Evolutionary conservation across 148 eudicot genomes (phyloP), one percentile per base, ranked within the genome.

Genomic region (Fagopyrum homotropicum): DNA sequence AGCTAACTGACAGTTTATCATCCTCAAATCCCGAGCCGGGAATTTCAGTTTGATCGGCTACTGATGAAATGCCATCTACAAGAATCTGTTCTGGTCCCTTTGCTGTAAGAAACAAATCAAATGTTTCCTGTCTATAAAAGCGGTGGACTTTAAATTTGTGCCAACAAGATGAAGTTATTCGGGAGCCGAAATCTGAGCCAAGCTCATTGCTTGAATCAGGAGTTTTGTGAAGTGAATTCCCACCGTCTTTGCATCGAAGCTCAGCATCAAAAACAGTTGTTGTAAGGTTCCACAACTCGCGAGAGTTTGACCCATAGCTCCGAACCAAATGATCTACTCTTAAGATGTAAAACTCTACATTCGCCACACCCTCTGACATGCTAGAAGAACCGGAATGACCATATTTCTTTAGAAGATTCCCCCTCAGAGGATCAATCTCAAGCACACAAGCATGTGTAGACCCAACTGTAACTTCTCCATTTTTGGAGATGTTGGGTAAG

Each of bases 241-340:
- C 85, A 76, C 74, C 69, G 35, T 82, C 92, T 78, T 81, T 86
- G 82, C 96, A 92, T 76, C 89, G 93, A 78, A 86, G 85, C 77
- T 85, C 89, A 74, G 92, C 97, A 60, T 85, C 88, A 76, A 95
- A 82, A 57, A 86, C 86, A 52, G 93, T 86, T 73, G 92, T 82
- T 8, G 96, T 90, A 80, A 95, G 74, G 80, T 95, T 95, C 99
- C 99, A 76, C 16, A 66, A 60, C 47, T 76, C 78, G 89, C 12
- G 81, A 70, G 56, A 90, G 80, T 84, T 86, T 88, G 77, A 85
- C 75, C 82, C 85, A 77, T 76, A 88, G 54, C 92, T 84, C 70
- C 83, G 84, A 77, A 95, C 83, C 45, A 84, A 56, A 81, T 95
- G 92, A 75, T 95, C 99, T 72, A 84, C 89, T 83, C 99, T 89